Conservation (phyloP, 139 green algal genomes). For the Coccomyxa sp. region DNA sequence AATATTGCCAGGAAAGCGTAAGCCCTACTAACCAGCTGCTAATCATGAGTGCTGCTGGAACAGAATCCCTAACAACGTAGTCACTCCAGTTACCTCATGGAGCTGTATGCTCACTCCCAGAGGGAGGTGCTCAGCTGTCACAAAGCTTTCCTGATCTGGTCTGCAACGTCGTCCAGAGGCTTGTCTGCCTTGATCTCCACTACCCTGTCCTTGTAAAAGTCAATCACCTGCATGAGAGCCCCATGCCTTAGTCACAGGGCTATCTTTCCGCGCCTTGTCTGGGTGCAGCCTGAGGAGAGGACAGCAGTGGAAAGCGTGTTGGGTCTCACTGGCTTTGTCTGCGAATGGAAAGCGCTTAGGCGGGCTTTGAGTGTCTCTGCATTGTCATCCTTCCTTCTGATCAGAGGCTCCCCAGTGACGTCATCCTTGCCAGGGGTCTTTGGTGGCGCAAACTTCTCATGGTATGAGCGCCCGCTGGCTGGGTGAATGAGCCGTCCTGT, state of each 20-base stretch:
- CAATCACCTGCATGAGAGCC: slow-evolving; percentile 46
- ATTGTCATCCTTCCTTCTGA: slow-evolving; percentile 98
- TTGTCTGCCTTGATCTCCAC: slow-evolving; percentile 59
- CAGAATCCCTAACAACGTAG: too few relatives aligned
- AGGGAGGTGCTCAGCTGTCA: too few relatives aligned
- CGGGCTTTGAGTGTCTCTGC: slow-evolving; percentile 91
- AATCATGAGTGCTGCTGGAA: too few relatives aligned
- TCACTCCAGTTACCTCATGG: too few relatives aligned
- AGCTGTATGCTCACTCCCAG: too few relatives aligned
- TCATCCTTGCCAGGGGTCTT: slow-evolving; percentile 74
- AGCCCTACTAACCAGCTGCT: too few relatives aligned
- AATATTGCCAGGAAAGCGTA: too few relatives aligned
- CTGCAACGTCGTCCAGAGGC: slow-evolving; percentile 47
- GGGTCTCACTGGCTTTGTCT: slow-evolving; percentile 78
- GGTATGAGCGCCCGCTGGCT: slow-evolving; percentile 88
- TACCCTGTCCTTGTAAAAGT: slow-evolving; percentile 61
- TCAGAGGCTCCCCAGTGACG: slow-evolving; percentile 89
- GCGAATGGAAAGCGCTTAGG: slow-evolving; percentile 83
- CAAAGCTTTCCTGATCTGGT: slow-evolving; percentile 42
- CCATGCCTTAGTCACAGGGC: neutral
- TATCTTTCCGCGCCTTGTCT: neutral
- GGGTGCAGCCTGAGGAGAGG: neutral
- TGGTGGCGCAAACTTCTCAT: slow-evolving; percentile 92
- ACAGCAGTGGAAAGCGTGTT: neutral
- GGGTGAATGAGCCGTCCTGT: slow-evolving; percentile 89